Conservation (phyloP, 345 rosid genomes). For the Salix exigua region DNA sequence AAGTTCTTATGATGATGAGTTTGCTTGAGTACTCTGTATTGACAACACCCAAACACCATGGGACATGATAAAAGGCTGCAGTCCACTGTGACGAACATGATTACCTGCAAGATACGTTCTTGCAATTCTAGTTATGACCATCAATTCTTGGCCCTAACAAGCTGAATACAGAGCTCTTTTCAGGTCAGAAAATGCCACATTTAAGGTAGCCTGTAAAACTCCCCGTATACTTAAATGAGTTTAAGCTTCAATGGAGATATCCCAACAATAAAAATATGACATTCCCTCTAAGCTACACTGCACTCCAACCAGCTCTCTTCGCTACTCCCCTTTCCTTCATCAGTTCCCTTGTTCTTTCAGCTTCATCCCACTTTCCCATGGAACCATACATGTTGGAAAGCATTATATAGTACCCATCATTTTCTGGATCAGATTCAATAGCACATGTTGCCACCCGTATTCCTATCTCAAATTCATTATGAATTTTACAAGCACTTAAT, state of each 20-base stretch:
- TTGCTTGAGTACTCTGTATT: neutral
- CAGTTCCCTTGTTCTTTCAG: conserved; percentile 43
- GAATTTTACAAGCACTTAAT: conserved; percentile 50
- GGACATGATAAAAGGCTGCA: neutral
- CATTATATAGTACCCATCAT: conserved; percentile 56
- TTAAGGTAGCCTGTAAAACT: neutral
- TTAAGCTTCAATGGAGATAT: neutral
- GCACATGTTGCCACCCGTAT: conserved; percentile 51
- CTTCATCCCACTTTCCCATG: conserved; percentile 56
- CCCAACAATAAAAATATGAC: neutral
- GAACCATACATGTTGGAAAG: conserved; percentile 66
- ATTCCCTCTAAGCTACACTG: conserved; percentile 14
- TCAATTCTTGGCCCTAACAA: too few relatives aligned
- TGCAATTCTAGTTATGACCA: neutral
- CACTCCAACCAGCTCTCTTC: conserved; percentile 60
- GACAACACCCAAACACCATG: neutral
- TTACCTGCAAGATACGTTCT: neutral
- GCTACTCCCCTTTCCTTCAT: conserved; percentile 51
- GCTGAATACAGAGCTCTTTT: too few relatives aligned
- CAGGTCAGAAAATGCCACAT: too few relatives aligned
- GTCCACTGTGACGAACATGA: neutral
- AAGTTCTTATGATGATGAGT: neutral
- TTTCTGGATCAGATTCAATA: conserved; percentile 49
- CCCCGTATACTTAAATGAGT: neutral
- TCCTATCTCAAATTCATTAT: conserved; percentile 53